phyloP scores from a whole-genome alignment of 1,139 yeast species.

The Geotrichum restrictum region DNA sequence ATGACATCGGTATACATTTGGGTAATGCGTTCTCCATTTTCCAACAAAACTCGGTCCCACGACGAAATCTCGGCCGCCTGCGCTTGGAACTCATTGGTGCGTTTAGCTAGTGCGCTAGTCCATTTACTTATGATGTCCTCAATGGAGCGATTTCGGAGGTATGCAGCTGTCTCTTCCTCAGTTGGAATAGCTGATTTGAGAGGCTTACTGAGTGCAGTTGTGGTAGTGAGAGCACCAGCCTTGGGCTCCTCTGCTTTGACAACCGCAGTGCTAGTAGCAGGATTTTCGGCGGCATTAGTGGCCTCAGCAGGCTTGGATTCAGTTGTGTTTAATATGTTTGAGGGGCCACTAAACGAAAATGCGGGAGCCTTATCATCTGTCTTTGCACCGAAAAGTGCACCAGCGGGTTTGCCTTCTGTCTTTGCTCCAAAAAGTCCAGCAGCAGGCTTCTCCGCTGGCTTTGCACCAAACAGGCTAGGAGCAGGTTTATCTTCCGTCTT shows the following conservation, averaged over 20 bases:
- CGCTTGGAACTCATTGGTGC: constrained; percentile 69
- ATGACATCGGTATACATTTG: constrained; percentile 73
- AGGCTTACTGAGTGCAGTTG: constrained; percentile 50
- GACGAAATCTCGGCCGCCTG: constrained; percentile 71
- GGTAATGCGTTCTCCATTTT: constrained; percentile 80
- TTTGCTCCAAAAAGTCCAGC: constrained; percentile 4
- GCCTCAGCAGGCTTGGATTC: constrained; percentile 22
- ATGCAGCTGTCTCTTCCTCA: constrained; percentile 50
- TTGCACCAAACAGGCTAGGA: constrained; percentile 20
- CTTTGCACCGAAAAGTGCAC: constrained; percentile 10
- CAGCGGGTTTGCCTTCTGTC: constrained; percentile 14
- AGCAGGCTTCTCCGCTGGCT: constrained; percentile 21
- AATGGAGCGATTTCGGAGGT: constrained; percentile 83
- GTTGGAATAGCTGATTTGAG: constrained; percentile 33
- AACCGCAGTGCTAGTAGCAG: constrained; percentile 14
- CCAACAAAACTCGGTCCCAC: constrained; percentile 82
- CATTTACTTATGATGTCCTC: constrained; percentile 91
- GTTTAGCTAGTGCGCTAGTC: constrained; percentile 77
- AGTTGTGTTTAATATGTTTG: not conserved
- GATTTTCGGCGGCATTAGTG: constrained; percentile 18
- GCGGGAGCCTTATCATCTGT: not conserved
- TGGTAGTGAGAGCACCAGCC: constrained; percentile 5
- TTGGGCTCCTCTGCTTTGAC: constrained; percentile 13
- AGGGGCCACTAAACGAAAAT: constrained; percentile 18
- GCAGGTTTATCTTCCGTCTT: constrained; percentile 23